Evolutionary conservation across 2,329 filamentous ascomycete species (phyloP).

Genomic region (Ceratocystis destructans): DNA sequence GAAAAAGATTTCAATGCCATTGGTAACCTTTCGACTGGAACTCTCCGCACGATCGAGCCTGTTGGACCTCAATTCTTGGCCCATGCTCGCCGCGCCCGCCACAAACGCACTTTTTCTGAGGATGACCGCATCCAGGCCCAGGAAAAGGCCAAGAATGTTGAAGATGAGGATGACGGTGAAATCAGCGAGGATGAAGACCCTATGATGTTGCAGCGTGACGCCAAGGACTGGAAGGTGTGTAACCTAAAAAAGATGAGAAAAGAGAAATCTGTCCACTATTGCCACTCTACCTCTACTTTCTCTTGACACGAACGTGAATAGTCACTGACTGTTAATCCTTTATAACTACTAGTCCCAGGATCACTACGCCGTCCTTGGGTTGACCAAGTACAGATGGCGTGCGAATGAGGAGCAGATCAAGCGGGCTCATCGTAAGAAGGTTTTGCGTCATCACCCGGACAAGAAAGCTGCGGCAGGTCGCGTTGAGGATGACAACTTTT

Average conservation of each 20-base stretch:
- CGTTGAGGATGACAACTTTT: conserved; percentile 91
- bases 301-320: neutral
- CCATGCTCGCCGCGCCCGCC: conserved; percentile 85
- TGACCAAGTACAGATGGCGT: conserved; percentile 81
- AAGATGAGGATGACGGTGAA: conserved; percentile 78
- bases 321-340: neutral
- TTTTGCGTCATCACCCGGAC: conserved; percentile 95
- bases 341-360: conserved; percentile 57
- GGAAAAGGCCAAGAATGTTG: conserved; percentile 87
- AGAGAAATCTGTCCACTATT: neutral
- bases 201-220: conserved; percentile 79
- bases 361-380: conserved; percentile 90
- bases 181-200: conserved; percentile 91
- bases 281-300: neutral
- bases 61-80: conserved; percentile 96
- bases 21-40: conserved; percentile 60
- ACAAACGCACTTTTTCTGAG: conserved; percentile 96
- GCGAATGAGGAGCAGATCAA: conserved; percentile 98
- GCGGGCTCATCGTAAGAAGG: conserved; percentile 98
- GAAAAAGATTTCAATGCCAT: conserved; percentile 88
- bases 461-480: conserved; percentile 89
- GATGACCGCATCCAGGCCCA: conserved; percentile 96
- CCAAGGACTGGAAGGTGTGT: conserved; percentile 97
- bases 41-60: conserved; percentile 81
- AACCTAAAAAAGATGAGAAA: neutral